Conservation (phyloP, 768 basidiomycete genomes). For the Tulasnella sp. region DNA sequence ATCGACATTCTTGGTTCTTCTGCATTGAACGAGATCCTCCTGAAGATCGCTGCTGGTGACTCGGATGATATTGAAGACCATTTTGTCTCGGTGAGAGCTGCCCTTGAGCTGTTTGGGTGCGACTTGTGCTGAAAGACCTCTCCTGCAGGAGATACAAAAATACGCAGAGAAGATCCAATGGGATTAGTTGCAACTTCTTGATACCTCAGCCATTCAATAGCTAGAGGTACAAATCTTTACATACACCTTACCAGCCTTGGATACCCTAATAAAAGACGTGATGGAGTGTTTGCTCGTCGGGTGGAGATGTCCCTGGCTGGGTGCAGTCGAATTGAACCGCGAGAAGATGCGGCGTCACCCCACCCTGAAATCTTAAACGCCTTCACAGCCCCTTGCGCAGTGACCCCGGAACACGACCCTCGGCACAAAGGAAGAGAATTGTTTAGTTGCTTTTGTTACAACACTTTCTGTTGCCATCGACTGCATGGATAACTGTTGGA, state of each 20-base stretch:
- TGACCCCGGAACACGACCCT: neutral
- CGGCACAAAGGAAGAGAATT: neutral
- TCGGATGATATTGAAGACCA: slow-evolving; percentile 50
- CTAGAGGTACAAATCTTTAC: neutral
- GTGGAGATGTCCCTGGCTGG: no score
- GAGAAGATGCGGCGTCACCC: neutral
- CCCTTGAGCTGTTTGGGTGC: neutral
- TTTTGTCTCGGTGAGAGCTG: slow-evolving; percentile 21
- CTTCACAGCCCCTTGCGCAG: neutral
- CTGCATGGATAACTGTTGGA: neutral
- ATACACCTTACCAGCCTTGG: neutral
- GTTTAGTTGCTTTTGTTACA: neutral
- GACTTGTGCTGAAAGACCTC: neutral
- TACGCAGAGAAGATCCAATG: slow-evolving; percentile 21
- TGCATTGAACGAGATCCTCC: slow-evolving; percentile 77
- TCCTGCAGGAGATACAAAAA: slow-evolving; percentile 7
- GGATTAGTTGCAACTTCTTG: slow-evolving; percentile 9
- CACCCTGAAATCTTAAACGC: neutral
- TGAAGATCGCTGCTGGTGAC: slow-evolving; percentile 80
- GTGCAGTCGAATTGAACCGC: neutral
- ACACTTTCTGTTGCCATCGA: neutral
- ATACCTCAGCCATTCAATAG: neutral
- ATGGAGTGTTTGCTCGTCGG: neutral
- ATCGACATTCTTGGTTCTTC: slow-evolving; percentile 77
- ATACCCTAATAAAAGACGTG: neutral